phyloP scores from a whole-genome alignment of 345 rosid species.

The Aegle marmelos region DNA sequence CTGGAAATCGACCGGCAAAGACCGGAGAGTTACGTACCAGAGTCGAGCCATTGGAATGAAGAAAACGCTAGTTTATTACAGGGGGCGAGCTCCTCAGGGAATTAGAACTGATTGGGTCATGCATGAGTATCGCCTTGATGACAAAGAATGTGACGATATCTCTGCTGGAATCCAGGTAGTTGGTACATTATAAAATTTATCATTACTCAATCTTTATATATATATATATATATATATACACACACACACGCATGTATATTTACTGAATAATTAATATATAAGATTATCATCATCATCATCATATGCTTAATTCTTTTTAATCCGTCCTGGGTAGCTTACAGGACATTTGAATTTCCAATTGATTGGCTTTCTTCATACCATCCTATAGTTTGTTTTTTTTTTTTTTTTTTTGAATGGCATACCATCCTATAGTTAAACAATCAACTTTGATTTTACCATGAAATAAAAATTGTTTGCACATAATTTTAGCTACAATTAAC shows the following conservation, averaged over 20 bases:
- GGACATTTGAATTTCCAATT: neutral
- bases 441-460: no score
- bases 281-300: neutral
- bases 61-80: slow-evolving; percentile 85
- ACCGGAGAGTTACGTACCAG: slow-evolving; percentile 63
- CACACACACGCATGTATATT: no score
- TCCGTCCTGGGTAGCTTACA: neutral
- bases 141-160: slow-evolving; percentile 74
- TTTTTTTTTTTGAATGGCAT: no score
- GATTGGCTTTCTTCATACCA: neutral
- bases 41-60: slow-evolving; percentile 86
- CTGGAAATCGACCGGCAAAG: slow-evolving; percentile 93
- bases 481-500: neutral
- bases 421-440: neutral
- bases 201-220: neutral
- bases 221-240: no score
- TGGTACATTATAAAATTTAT: slow-evolving; percentile 16
- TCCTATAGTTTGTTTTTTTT: neutral
- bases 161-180: slow-evolving; percentile 77
- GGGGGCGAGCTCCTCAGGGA: slow-evolving; percentile 94
- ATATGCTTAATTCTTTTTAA: neutral
- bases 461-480: no score
- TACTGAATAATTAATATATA: no score
- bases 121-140: slow-evolving; percentile 95
- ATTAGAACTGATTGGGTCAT: slow-evolving; percentile 88